phyloP scores from a whole-genome alignment of 139 green algal genomes.

The Pseudopediastrum boryanum region DNA sequence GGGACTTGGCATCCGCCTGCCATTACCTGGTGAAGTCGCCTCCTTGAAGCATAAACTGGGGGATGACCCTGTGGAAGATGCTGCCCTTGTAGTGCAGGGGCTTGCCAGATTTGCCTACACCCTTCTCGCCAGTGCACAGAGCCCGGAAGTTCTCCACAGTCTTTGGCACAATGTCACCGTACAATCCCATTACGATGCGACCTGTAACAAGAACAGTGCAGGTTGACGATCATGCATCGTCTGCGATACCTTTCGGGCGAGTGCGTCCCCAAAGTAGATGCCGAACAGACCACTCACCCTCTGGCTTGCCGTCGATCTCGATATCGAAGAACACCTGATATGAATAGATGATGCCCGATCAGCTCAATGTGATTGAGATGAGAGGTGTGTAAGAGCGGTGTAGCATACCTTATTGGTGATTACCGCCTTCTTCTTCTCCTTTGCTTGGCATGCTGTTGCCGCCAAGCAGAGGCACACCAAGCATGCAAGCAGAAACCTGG shows the following conservation, averaged over 20 bases:
- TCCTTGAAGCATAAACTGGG: slow-evolving; percentile 78
- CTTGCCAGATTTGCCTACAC: slow-evolving; percentile 80
- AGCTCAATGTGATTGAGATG: background rate
- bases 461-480: no score
- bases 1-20: no score
- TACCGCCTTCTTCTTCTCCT: slow-evolving; percentile 42
- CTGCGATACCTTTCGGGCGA: no score
- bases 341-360: no score
- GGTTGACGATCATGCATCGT: no score
- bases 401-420: slow-evolving; percentile 37
- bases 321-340: slow-evolving; percentile 75
- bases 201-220: slow-evolving; percentile 62
- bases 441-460: no score
- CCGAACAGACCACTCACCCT: slow-evolving; percentile 40
- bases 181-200: slow-evolving; percentile 86
- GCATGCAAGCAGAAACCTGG: no score
- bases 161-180: slow-evolving; percentile 82
- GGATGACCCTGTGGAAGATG: slow-evolving; percentile 79
- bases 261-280: no score
- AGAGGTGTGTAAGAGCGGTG: background rate
- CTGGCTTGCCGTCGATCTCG: slow-evolving; percentile 69
- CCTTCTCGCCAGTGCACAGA: slow-evolving; percentile 72
- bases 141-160: slow-evolving; percentile 86
- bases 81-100: slow-evolving; percentile 80
- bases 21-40: slow-evolving; percentile 81